phyloP scores from a whole-genome alignment of 805 yeast genomes.

The Torulaspora quercuum region DNA sequence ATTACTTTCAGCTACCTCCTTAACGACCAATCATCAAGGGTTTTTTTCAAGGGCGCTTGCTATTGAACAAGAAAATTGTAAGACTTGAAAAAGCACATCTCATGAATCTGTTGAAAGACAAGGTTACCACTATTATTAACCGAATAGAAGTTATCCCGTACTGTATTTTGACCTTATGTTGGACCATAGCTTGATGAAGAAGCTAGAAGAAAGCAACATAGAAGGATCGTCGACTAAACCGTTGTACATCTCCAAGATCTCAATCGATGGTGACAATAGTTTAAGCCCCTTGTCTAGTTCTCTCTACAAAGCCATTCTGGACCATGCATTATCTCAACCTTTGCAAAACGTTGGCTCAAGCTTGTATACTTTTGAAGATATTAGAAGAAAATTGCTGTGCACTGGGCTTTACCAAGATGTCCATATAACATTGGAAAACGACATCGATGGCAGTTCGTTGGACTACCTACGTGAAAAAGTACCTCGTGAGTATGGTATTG shows the following conservation, averaged over 20 bases:
- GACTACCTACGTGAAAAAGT: slow-evolving; percentile 10
- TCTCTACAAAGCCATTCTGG: slow-evolving; percentile 46
- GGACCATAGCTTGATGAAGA: slow-evolving; percentile 2
- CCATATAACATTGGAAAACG: slow-evolving; percentile 42
- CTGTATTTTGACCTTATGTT: not conserved
- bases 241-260: slow-evolving; percentile 21
- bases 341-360: slow-evolving; percentile 41
- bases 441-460: slow-evolving; percentile 19
- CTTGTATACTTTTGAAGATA: slow-evolving; percentile 35
- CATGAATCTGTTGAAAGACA: too few species aligned
- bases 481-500: slow-evolving; percentile 37
- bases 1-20: too few species aligned
- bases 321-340: slow-evolving; percentile 44
- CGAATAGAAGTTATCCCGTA: too few species aligned
- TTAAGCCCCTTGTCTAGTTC: slow-evolving; percentile 39
- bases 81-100: slow-evolving; percentile 2
- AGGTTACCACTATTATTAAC: too few species aligned
- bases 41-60: too few species aligned
- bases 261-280: slow-evolving; percentile 22
- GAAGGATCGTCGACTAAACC: slow-evolving; percentile 21
- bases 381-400: slow-evolving; percentile 38
- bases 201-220: slow-evolving; percentile 7
- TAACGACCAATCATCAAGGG: too few species aligned
- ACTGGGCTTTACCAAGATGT: slow-evolving; percentile 48
- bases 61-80: too few species aligned